Evolutionary conservation across 2,329 filamentous ascomycete genomes (phyloP), one percentile per base, ranked within the genome.

Genomic region (Ophiocordyceps camponoti-floridani): DNA sequence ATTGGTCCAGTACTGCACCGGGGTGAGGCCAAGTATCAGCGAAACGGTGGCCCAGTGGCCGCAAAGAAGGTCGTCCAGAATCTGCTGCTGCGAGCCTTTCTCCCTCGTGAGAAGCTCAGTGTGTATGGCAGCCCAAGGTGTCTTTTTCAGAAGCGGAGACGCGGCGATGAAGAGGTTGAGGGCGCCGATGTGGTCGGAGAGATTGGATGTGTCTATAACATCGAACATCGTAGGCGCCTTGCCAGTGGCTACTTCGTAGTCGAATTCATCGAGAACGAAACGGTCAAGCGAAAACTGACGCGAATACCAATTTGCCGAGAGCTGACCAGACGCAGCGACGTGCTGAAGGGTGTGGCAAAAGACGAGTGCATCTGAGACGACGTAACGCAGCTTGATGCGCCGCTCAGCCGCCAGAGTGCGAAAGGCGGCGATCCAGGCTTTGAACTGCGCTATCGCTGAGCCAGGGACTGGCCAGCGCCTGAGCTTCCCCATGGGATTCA

Each of bases 151-250:
- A 9, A 80, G 49, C 2, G 72, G 70, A 0, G 58, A 50, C 0
- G 66, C 56, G 0, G 72, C 45, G 54, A 73, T 51, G 19, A 64
- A 47, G 6, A 64, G 50, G 19, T 63, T 58, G 14, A 68, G 48
- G 3, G 59, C 51, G 1, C 59, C 63, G 11, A 67, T 54, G 33
- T 64, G 62, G 40, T 65, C 64, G 4, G 57, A 53, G 2, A 68
- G 52, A 42, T 67, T 65, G 2, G 64, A 65, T 0, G 72, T 75
- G 48, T 80, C 73, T 45, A 80, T 71, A 4, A 71, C 59, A 51
- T 77, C 66, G 50, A 79, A 80, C 4, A 45, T 41, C 4, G 49
- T 55, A 0, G 70, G 67, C 0, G 61, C 66, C 13, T 45, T 43
- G 2, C 54, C 53, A 7, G 44, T 44, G 4, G 50, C 48, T 23